phyloP scores from a whole-genome alignment of 139 green algal genomes.

The Yamagishiella unicocca region DNA sequence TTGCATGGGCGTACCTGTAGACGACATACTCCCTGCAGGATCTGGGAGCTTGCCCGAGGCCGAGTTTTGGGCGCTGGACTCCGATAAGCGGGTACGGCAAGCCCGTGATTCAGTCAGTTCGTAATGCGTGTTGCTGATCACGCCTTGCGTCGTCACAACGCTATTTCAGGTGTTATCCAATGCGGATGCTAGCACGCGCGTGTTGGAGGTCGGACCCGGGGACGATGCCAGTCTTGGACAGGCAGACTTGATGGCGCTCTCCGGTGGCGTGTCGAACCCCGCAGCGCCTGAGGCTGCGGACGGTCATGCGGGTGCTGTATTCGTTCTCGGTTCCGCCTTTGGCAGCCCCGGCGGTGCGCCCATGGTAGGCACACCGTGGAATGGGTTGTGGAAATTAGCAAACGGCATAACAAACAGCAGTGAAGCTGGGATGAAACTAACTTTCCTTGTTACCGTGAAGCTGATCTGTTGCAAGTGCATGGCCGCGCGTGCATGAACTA shows the following conservation, averaged over 20 bases:
- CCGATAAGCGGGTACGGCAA: slow-evolving; percentile 52
- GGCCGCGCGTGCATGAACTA: not conserved
- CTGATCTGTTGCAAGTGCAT: too few species aligned
- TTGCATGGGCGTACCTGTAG: too few species aligned
- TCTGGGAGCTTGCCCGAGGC: slow-evolving; percentile 45
- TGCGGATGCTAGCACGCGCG: not conserved
- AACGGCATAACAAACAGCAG: too few species aligned
- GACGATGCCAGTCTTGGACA: slow-evolving; percentile 42
- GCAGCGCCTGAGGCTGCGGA: not conserved
- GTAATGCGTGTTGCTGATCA: too few species aligned
- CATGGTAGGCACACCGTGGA: slow-evolving; percentile 52
- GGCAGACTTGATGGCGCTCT: slow-evolving; percentile 36
- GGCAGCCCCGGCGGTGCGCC: slow-evolving; percentile 72
- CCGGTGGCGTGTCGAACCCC: not conserved
- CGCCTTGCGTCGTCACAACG: too few species aligned
- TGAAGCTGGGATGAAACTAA: too few species aligned
- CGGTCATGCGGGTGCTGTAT: slow-evolving; percentile 43
- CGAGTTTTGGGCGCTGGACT: slow-evolving; percentile 65
- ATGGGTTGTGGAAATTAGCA: not conserved
- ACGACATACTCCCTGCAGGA: not conserved
- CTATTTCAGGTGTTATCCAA: slow-evolving; percentile 18
- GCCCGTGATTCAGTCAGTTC: too few species aligned
- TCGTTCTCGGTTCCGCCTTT: slow-evolving; percentile 73
- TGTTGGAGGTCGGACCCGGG: slow-evolving; percentile 42
- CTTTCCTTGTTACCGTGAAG: too few species aligned